phyloP scores from a whole-genome alignment of 495 filamentous ascomycete genomes.

The Lasiosphaeris hirsuta region DNA sequence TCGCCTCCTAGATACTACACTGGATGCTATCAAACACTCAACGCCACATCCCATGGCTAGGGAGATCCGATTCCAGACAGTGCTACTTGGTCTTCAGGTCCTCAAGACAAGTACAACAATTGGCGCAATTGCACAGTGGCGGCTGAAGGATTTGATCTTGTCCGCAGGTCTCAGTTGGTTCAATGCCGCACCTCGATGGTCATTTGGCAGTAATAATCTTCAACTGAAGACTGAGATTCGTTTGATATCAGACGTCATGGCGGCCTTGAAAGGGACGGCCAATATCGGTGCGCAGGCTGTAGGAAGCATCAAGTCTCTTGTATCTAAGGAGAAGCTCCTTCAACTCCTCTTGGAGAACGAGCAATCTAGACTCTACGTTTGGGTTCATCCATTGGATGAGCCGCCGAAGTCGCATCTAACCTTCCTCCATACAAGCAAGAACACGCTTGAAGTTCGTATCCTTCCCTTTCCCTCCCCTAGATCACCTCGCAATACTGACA shows the following conservation, averaged over 20 bases:
- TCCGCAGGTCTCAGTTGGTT: constrained; percentile 90
- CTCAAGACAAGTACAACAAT: constrained; percentile 65
- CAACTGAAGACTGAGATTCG: constrained; percentile 91
- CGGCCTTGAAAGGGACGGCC: constrained; percentile 54
- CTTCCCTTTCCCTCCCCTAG: background rate
- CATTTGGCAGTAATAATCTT: constrained; percentile 88
- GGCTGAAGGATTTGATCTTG: constrained; percentile 81
- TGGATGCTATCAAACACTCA: constrained; percentile 65
- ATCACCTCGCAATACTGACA: background rate
- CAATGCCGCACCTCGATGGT: constrained; percentile 77
- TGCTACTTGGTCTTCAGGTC: constrained; percentile 77
- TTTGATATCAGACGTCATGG: constrained; percentile 71
- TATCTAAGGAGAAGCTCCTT: constrained; percentile 77
- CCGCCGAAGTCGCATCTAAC: constrained; percentile 29
- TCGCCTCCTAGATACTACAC: constrained; percentile 70
- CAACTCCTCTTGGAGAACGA: constrained; percentile 80
- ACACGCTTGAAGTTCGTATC: constrained; percentile 49
- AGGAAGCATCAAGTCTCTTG: constrained; percentile 60
- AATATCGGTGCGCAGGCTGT: constrained; percentile 53
- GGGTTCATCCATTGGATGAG: constrained; percentile 81
- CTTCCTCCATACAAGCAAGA: constrained; percentile 35
- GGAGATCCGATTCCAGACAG: constrained; percentile 83
- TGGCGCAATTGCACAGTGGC: constrained; percentile 58
- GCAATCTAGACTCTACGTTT: constrained; percentile 75
- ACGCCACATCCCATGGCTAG: constrained; percentile 80